Conservation (phyloP, 129 eudicot species). For the Chrysanthemum seticuspe region DNA sequence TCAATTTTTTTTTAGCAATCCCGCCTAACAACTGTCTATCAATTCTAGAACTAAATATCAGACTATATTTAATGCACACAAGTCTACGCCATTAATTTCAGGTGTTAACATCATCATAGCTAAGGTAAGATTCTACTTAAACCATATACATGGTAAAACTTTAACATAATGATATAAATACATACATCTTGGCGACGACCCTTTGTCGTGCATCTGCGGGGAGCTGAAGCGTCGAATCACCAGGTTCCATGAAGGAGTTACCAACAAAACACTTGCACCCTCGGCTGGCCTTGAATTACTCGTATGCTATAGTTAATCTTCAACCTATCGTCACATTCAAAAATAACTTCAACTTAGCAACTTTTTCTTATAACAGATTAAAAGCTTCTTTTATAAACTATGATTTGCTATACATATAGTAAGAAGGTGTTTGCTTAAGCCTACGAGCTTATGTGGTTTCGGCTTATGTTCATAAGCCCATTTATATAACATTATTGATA, state of each 20-base stretch:
- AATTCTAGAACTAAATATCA: too few species aligned
- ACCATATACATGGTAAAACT: not conserved
- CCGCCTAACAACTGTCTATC: too few species aligned
- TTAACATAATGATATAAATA: slow-evolving; percentile 1
- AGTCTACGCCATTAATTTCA: not conserved
- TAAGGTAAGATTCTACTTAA: not conserved
- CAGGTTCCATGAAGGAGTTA: slow-evolving; percentile 46
- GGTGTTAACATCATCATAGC: not conserved
- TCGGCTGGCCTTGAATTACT: slow-evolving; percentile 55
- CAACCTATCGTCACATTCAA: not conserved
- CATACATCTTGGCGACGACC: slow-evolving; percentile 66
- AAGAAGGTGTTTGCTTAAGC: too few species aligned
- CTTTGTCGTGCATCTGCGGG: slow-evolving; percentile 41
- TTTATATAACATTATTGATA: too few species aligned
- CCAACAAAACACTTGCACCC: slow-evolving; percentile 25
- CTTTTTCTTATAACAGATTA: not conserved
- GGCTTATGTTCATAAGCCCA: too few species aligned
- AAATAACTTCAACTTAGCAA: not conserved
- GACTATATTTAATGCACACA: too few species aligned
- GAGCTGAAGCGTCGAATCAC: slow-evolving; percentile 68
- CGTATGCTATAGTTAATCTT: not conserved
- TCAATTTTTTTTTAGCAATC: too few species aligned
- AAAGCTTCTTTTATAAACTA: too few species aligned
- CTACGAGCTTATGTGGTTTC: too few species aligned
- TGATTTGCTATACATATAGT: too few species aligned